These are phyloP conservation scores for Trichoderma koningii DNA, from an alignment of 2,329 filamentous ascomycete species.

Conservation along the genomic window DNA sequence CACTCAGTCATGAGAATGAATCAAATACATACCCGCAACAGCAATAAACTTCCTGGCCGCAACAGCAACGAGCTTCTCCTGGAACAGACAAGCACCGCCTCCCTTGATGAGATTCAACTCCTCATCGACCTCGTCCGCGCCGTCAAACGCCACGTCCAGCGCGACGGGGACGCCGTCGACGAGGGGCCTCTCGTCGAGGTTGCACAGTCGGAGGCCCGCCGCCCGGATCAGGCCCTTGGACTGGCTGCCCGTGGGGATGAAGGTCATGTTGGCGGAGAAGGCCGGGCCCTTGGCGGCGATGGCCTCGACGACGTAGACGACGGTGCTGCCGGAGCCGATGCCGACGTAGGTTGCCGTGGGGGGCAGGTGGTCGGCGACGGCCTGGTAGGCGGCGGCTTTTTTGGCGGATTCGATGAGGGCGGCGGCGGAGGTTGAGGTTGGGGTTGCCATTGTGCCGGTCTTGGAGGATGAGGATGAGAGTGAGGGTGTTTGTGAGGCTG, in stretches of 20 bases:
- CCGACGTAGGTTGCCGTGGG: constrained; percentile 66
- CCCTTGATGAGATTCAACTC: constrained; percentile 97
- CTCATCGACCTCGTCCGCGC: constrained; percentile 93
- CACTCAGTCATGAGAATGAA: too few species aligned
- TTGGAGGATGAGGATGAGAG: background rate
- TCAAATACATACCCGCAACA: constrained; percentile 67
- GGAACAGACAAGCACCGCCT: constrained; percentile 94
- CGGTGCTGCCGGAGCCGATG: constrained; percentile 80
- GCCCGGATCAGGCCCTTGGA: constrained; percentile 81
- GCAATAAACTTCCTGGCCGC: constrained; percentile 83
- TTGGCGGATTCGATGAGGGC: constrained; percentile 70
- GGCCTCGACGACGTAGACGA: constrained; percentile 82
- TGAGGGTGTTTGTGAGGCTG: background rate
- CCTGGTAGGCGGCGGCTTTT: constrained; percentile 70
- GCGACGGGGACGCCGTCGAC: constrained; percentile 44
- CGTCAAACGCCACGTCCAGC: constrained; percentile 92
- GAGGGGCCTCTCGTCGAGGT: constrained; percentile 71
- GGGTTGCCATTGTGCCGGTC: constrained; percentile 3
- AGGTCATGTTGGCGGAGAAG: constrained; percentile 68
- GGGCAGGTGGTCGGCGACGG: constrained; percentile 72
- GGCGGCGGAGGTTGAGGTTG: background rate
- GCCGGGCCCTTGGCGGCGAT: constrained; percentile 63
- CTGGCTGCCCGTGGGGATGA: constrained; percentile 90
- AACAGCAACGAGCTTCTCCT: constrained; percentile 93
- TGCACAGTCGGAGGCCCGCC: constrained; percentile 74